Evolutionary conservation across 257 asterid species (phyloP), one percentile per base, ranked within the genome.

Genomic region (Mentha longifolia): DNA sequence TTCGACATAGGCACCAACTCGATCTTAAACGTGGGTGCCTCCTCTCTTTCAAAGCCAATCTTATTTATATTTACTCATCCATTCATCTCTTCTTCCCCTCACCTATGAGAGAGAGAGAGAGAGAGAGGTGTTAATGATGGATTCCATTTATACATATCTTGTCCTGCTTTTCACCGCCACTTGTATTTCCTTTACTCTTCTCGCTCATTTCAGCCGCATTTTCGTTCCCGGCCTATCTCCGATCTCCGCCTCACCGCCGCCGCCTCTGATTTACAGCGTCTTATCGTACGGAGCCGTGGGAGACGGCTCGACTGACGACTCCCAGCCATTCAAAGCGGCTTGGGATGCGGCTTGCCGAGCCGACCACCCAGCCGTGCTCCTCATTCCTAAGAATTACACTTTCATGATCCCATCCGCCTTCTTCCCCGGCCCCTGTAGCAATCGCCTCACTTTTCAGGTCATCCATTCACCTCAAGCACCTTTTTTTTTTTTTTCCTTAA

Each of bases 291-390:
- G 99, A 5, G 99, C 92, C 0, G 82, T 86, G 7, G 99, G 99
- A 1, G 82, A 94, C 58, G 95, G 97, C 6, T 78, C 67, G 14
- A 49, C 83, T 0, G 97, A 92, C 16, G 99, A 94, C 77, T 85
- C 98, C 9, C 77, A 68, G 43, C 91, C 96, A 0, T 91, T 93
- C 69, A 84, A 86, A 59, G 83, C 58, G 85, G 97, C 97, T 1
- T 93, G 98, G 98, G 89, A 86, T 72, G 85, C 85, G 5, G 96
- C 97, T 52, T 91, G 97, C 78, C 85, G 73, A 63, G 67, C 78
- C 17, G 85, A 58, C 11, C 22, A 59, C 6, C 56, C 86, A 1
- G 72, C 86, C 2, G 71, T 70, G 35, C 2, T 93, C 13, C 78
- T 87, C 9, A 88, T 84, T 50, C 97, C 96, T 3, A 45, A 7